Conservation (phyloP, 2,329 filamentous ascomycete genomes). For the Stromatinia cepivora region DNA sequence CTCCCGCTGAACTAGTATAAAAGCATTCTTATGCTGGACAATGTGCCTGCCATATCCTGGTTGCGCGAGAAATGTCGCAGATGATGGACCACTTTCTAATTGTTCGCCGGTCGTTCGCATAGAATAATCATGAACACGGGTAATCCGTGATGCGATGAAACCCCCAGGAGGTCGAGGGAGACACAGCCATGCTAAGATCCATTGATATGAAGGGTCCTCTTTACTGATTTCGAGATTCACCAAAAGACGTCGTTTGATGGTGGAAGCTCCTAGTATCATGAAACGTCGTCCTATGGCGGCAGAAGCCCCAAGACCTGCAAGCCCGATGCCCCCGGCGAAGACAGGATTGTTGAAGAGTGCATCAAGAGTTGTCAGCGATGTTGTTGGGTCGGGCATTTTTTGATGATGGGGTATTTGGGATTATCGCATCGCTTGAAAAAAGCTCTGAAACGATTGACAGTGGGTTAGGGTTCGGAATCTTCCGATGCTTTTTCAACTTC, state of each 20-base stretch:
- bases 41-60: conserved; percentile 90
- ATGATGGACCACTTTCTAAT: conserved; percentile 64
- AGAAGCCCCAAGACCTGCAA: conserved; percentile 82
- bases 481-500: too few relatives aligned
- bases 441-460: not conserved
- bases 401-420: not conserved
- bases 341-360: conserved; percentile 63
- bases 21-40: conserved; percentile 81
- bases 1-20: conserved; percentile 82
- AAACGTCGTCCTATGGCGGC: conserved; percentile 80
- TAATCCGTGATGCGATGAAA: conserved; percentile 54
- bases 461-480: too few relatives aligned
- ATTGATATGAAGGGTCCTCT: conserved; percentile 88
- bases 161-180: conserved; percentile 63
- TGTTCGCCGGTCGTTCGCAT: conserved; percentile 60
- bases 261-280: conserved; percentile 66
- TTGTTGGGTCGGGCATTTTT: conserved; percentile 19
- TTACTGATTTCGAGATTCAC: conserved; percentile 95
- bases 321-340: conserved; percentile 76
- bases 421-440: conserved; percentile 4
- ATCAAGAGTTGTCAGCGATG: conserved; percentile 51
- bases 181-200: conserved; percentile 94
- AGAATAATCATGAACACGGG: conserved; percentile 60
- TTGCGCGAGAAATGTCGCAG: conserved; percentile 82
- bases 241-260: conserved; percentile 81